Evolutionary conservation across 495 filamentous ascomycete genomes (phyloP), one percentile per base, ranked within the genome.

Genomic region (Aspergillus incahuasiensis): DNA sequence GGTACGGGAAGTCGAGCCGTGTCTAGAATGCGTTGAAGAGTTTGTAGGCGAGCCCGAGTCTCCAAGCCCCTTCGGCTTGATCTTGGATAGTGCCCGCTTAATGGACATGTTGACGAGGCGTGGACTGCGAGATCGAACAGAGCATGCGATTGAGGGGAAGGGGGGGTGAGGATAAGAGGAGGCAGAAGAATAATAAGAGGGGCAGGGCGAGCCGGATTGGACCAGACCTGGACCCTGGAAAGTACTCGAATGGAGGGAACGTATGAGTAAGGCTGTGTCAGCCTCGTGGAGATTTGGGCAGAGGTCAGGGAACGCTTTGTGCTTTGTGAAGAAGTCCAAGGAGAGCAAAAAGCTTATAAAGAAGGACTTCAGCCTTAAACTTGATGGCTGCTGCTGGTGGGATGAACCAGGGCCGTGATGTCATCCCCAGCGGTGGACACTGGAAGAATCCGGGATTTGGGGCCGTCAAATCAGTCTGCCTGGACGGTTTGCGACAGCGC

Each of bases 41-140:
- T n/a, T n/a, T n/a, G n/a, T n/a, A n/a, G 64, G 57, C 49, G 57
- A 55, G 35, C 62, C 59, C 13, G 58, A 63, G 39, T 70, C 63
- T 9, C 57, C 59, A 7, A 55, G 41, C 22, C n/a, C n/a, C n/a
- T 59, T 66, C 13, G 52, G 56, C 18, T 59, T 72, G 54, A 76
- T 73, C 56, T 78, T 78, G 32, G 73, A 70, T 11, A 78, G 57
- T 47, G 74, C 73, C 41, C 74, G 68, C 59, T 72, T 74, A 53
- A 77, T 76, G 7, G 74, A 77, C 74, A 77, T 77, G 55, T 24
- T 65, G 58, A 50, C 18, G 34, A 54, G n/a, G 6, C 45, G 25
- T 12, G 3, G 28, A 42, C 18, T 28, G 39, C 38, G 44, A 38
- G 25, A 11, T 49, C 12, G 44, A 38, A 19, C 48, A 30, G 22